phyloP scores from a whole-genome alignment of 2,329 filamentous ascomycete species.

The Xylariaceae sp. region DNA sequence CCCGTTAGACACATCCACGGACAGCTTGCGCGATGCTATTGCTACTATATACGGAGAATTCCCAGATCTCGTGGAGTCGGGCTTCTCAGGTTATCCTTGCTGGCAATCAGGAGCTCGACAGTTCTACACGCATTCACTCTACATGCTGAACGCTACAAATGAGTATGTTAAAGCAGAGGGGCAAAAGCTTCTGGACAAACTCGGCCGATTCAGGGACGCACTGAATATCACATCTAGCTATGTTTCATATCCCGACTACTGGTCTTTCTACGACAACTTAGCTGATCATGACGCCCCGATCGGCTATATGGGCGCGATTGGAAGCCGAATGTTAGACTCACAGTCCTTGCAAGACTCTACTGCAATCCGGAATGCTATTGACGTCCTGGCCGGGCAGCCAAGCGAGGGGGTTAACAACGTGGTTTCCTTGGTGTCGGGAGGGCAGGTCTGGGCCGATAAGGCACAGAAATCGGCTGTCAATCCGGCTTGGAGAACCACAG shows the following conservation, averaged over 20 bases:
- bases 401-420: neutral
- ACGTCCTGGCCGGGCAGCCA: neutral
- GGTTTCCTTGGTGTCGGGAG: neutral
- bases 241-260: neutral
- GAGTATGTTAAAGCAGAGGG: neutral
- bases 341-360: neutral
- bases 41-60: neutral
- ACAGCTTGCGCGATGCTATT: neutral
- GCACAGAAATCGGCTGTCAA: neutral
- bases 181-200: neutral
- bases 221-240: neutral
- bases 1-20: neutral
- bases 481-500: neutral
- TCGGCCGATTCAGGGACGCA: neutral
- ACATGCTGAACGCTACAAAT: neutral
- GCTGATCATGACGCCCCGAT: neutral
- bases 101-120: neutral
- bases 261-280: neutral
- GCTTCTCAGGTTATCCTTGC: neutral
- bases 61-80: neutral
- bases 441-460: neutral
- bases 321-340: neutral
- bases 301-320: neutral
- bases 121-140: neutral
- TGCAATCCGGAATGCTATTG: neutral